Percentiles rank a stretch among this genome's conserved stretches.
Evolutionary conservation across 2,329 filamentous ascomycete genomes (phyloP).

Genomic region (Talaromyces islandicus): DNA sequence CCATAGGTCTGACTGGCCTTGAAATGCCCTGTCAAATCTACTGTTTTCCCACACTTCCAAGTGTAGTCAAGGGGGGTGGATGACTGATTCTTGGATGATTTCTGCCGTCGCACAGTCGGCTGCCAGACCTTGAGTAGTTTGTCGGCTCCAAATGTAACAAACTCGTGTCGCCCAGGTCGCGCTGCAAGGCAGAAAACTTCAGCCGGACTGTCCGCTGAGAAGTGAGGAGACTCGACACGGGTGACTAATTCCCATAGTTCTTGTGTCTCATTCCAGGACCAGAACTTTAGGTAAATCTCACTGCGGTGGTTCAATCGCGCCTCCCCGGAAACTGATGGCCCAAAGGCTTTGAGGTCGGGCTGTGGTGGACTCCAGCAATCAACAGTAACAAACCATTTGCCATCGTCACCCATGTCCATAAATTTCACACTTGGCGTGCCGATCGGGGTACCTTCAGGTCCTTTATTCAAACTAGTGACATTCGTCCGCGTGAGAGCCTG

Average conservation of each 20-base stretch:
- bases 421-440: constrained; percentile 72
- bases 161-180: constrained; percentile 63
- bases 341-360: constrained; percentile 59
- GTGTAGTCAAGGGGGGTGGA: constrained; percentile 53
- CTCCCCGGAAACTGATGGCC: constrained; percentile 33
- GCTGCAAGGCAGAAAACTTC: constrained; percentile 67
- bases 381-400: constrained; percentile 82
- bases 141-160: constrained; percentile 82
- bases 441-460: constrained; percentile 64
- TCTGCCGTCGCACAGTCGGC: constrained; percentile 62
- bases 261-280: constrained; percentile 58
- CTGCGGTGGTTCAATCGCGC: constrained; percentile 43
- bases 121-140: constrained; percentile 73
- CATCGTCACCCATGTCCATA: constrained; percentile 71
- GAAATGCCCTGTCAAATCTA: constrained; percentile 33
- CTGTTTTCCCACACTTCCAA: constrained; percentile 64
- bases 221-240: constrained; percentile 78
- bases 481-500: constrained; percentile 88
- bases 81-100: constrained; percentile 57
- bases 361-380: constrained; percentile 81
- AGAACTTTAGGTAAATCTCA: constrained; percentile 87
- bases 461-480: constrained; percentile 71
- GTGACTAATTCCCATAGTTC: constrained; percentile 68
- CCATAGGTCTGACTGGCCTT: constrained; percentile 46
- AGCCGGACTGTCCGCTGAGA: constrained; percentile 46